phyloP scores from a whole-genome alignment of 768 basidiomycete genomes.

The Serendipita indica region DNA sequence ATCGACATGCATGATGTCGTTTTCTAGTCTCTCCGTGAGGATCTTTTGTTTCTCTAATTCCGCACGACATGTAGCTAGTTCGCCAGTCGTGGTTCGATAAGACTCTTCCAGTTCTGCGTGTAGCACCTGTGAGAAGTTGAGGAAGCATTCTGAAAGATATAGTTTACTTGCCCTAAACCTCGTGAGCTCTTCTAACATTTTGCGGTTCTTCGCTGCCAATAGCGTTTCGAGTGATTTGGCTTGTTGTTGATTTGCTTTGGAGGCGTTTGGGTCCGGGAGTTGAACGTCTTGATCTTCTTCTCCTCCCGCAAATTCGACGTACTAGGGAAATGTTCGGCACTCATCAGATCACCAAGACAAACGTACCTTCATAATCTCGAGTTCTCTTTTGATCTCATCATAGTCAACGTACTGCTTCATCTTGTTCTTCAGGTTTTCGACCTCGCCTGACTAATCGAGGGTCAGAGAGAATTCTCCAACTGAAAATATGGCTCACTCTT shows the following conservation, averaged over 20 bases:
- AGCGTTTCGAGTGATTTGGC: slow-evolving; percentile 81
- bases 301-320: slow-evolving; percentile 86
- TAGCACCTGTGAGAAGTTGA: slow-evolving; percentile 40
- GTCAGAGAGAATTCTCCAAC: slow-evolving; percentile 9
- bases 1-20: slow-evolving; percentile 73
- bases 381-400: slow-evolving; percentile 93
- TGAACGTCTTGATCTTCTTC: slow-evolving; percentile 43
- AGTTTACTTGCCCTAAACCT: slow-evolving; percentile 56
- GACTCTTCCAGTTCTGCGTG: slow-evolving; percentile 68
- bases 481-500: slow-evolving; percentile 26
- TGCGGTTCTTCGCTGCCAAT: slow-evolving; percentile 85
- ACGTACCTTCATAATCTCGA: slow-evolving; percentile 93
- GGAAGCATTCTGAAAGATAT: neutral
- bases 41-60: slow-evolving; percentile 65
- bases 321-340: slow-evolving; percentile 34
- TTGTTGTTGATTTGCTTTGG: slow-evolving; percentile 56
- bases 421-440: slow-evolving; percentile 50
- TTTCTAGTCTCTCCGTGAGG: slow-evolving; percentile 85
- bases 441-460: slow-evolving; percentile 37
- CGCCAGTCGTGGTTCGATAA: slow-evolving; percentile 39
- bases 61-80: slow-evolving; percentile 39
- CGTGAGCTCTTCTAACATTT: slow-evolving; percentile 82
- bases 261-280: slow-evolving; percentile 80
- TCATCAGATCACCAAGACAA: neutral
- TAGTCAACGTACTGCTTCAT: slow-evolving; percentile 72